Evolutionary conservation across 352 stramenopile species (phyloP).

Genomic region (Globisporangium spiculum): DNA sequence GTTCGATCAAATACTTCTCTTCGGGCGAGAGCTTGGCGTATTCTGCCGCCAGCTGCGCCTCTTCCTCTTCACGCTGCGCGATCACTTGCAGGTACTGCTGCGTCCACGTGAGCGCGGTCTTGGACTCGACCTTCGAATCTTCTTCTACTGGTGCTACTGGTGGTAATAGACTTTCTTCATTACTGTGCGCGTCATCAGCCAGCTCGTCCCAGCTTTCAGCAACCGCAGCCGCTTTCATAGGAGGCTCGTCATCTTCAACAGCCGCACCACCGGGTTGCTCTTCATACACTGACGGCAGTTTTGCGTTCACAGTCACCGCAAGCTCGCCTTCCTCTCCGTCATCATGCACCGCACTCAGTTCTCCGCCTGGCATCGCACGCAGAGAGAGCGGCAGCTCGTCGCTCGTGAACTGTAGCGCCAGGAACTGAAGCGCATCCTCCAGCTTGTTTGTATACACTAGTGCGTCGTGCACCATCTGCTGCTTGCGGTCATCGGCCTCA

Average conservation of each 20-base stretch:
- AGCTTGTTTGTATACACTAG: conserved; percentile 59
- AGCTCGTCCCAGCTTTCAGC: conserved; percentile 29
- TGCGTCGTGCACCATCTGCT: conserved; percentile 31
- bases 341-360: not conserved
- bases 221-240: conserved; percentile 3
- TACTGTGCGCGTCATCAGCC: conserved; percentile 9
- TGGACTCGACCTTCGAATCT: conserved; percentile 17
- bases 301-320: conserved; percentile 30
- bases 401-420: conserved; percentile 55
- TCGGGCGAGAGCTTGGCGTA: conserved; percentile 30
- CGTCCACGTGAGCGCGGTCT: conserved; percentile 66
- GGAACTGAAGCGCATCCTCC: conserved; percentile 65
- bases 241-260: not conserved
- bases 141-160: not conserved
- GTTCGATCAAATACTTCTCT: conserved; percentile 35
- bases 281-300: not conserved
- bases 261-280: not conserved
- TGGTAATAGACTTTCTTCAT: conserved; percentile 4
- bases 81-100: conserved; percentile 70
- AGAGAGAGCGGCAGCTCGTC: conserved; percentile 48
- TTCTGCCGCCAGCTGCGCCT: conserved; percentile 28
- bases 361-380: conserved; percentile 24
- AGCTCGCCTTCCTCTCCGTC: conserved; percentile 26
- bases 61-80: conserved; percentile 41
- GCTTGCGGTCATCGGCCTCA: not conserved